These are phyloP conservation scores for Irpex lacteus DNA, from an alignment of 1,284 basidiomycete species.

Conservation along the genomic window DNA sequence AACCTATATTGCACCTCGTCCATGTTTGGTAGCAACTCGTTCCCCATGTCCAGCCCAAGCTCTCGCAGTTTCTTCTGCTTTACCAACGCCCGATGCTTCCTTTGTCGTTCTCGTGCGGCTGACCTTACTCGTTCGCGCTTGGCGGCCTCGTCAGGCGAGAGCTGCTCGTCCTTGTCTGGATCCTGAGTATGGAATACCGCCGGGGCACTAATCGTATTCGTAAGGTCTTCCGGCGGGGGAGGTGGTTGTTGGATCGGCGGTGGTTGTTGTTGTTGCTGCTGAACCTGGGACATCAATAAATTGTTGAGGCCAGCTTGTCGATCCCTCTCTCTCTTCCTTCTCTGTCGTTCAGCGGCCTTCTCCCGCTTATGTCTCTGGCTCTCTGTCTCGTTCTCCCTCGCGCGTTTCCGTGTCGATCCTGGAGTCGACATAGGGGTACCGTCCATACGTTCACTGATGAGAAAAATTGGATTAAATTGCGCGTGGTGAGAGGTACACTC, in stretches of 20 bases:
- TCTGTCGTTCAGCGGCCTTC: constrained; percentile 78
- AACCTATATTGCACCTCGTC: constrained; percentile 63
- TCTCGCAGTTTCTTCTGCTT: constrained; percentile 76
- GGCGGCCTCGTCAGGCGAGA: constrained; percentile 60
- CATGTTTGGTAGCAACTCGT: constrained; percentile 57
- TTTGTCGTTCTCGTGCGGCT: constrained; percentile 71
- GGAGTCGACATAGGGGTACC: constrained; percentile 23
- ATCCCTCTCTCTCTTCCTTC: constrained; percentile 76
- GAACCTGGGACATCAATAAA: constrained; percentile 26
- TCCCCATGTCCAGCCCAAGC: constrained; percentile 72
- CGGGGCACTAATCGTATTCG: constrained; percentile 21
- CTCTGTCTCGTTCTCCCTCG: constrained; percentile 68
- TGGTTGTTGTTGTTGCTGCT: constrained; percentile 16
- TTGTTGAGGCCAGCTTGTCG: constrained; percentile 42
- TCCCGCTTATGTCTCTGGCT: constrained; percentile 69
- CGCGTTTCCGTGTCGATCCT: constrained; percentile 46
- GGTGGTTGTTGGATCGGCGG: constrained; percentile 22
- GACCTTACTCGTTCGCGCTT: constrained; percentile 67
- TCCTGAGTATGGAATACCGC: constrained; percentile 19
- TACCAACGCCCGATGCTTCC: constrained; percentile 73
- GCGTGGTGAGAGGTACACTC: neutral
- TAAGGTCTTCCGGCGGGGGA: neutral
- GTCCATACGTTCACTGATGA: constrained; percentile 22
- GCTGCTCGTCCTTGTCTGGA: constrained; percentile 35
- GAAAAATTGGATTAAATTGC: constrained; percentile 21